phyloP scores from a whole-genome alignment of 2,329 filamentous ascomycete genomes.

The Delphinella strobiligena region DNA sequence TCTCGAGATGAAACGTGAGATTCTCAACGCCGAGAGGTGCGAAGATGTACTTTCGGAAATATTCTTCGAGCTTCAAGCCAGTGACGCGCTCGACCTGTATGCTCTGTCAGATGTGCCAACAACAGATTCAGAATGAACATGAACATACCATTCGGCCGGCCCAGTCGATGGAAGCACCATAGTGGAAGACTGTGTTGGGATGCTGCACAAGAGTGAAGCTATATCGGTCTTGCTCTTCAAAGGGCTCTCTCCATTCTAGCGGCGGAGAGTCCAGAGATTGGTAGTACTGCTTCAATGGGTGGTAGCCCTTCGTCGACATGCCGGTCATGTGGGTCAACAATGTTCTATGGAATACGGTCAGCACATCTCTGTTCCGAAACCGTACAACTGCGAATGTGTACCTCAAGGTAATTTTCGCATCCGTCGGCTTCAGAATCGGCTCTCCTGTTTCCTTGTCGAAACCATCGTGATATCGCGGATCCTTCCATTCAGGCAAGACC shows the following conservation, averaged over 20 bases:
- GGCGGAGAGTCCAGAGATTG: conserved; percentile 26
- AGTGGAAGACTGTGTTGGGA: conserved; percentile 40
- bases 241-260: neutral
- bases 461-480: conserved; percentile 36
- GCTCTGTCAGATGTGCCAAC: neutral
- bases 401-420: conserved; percentile 35
- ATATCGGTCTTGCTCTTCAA: conserved; percentile 21
- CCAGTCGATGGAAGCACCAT: conserved; percentile 41
- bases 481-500: conserved; percentile 37
- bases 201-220: conserved; percentile 37
- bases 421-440: conserved; percentile 18
- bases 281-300: conserved; percentile 29
- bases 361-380: conserved; percentile 17
- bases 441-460: conserved; percentile 32
- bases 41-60: conserved; percentile 34
- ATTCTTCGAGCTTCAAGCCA: conserved; percentile 29
- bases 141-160: conserved; percentile 33
- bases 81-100: conserved; percentile 29
- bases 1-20: conserved; percentile 19
- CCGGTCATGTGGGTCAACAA: neutral
- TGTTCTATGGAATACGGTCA: neutral
- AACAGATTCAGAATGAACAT: too few relatives aligned
- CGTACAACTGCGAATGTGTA: conserved; percentile 41
- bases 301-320: neutral
- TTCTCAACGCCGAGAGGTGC: conserved; percentile 29